Conservation (phyloP, 108 stramenopile genomes). For the Schizochytrium sp. region DNA sequence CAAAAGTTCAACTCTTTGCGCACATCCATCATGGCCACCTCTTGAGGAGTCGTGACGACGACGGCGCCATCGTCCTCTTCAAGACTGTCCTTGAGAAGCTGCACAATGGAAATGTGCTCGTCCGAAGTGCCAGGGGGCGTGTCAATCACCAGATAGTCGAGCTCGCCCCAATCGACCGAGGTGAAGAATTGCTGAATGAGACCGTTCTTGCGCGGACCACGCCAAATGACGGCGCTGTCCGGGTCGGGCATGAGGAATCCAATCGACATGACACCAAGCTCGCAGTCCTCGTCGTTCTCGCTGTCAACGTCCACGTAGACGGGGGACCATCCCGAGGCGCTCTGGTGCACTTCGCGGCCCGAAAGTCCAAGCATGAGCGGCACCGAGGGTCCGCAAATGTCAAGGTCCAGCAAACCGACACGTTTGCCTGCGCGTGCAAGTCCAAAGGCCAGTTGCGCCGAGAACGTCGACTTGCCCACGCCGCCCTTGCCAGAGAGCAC, state of each 20-base stretch:
- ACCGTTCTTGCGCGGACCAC: conserved; percentile 96
- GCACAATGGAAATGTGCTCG: conserved; percentile 96
- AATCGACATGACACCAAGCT: conserved; percentile 88
- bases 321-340: conserved; percentile 91
- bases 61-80: conserved; percentile 44
- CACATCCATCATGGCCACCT: conserved; percentile 93
- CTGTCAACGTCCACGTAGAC: conserved; percentile 68
- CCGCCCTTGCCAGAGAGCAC: conserved; percentile 97
- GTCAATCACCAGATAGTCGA: conserved; percentile 94
- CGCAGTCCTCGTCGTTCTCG: conserved; percentile 10
- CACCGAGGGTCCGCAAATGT: conserved; percentile 89
- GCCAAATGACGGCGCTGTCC: conserved; percentile 94
- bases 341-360: conserved; percentile 67
- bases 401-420: conserved; percentile 92
- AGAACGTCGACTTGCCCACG: conserved; percentile 90
- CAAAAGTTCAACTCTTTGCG: conserved; percentile 97
- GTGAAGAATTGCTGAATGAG: conserved; percentile 98
- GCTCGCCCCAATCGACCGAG: conserved; percentile 61
- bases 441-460: conserved; percentile 82
- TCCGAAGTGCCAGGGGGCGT: conserved; percentile 98
- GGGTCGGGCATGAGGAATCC: conserved; percentile 83
- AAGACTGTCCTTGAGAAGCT: conserved; percentile 71
- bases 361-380: conserved; percentile 51
- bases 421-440: conserved; percentile 73
- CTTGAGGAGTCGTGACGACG: conserved; percentile 97